Conservation (phyloP, 768 basidiomycete species). For the Lactarius evosmus region DNA sequence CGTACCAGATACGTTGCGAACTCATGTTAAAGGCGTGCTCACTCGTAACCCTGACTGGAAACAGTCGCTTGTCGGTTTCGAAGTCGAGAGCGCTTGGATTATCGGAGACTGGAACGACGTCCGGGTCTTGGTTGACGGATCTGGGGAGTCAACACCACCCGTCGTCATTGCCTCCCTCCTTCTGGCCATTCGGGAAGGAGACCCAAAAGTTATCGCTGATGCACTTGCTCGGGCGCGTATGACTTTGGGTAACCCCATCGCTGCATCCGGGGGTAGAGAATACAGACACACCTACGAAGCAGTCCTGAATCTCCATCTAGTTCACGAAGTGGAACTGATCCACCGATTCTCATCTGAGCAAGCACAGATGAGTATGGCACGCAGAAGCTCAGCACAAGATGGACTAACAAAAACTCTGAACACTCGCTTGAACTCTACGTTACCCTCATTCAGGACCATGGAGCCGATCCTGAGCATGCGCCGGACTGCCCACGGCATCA, state of each 20-base stretch:
- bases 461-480: conserved; percentile 91
- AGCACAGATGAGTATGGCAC: conserved; percentile 32
- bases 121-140: conserved; percentile 50
- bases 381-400: conserved; percentile 39
- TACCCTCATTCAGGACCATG: conserved; percentile 84
- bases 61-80: conserved; percentile 69
- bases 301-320: conserved; percentile 76
- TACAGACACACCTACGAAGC: conserved; percentile 89
- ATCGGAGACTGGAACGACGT: conserved; percentile 91
- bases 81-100: conserved; percentile 94
- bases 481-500: conserved; percentile 65
- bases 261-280: conserved; percentile 72
- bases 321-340: conserved; percentile 81
- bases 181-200: conserved; percentile 66
- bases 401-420: conserved; percentile 51
- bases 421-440: conserved; percentile 66
- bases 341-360: conserved; percentile 45
- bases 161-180: conserved; percentile 76
- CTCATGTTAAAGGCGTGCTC: conserved; percentile 89
- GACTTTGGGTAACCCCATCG: conserved; percentile 75
- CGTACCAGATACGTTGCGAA: conserved; percentile 81
- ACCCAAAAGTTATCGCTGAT: conserved; percentile 44
- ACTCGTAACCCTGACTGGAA: conserved; percentile 86
- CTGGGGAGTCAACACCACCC: conserved; percentile 53
- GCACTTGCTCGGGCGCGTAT: conserved; percentile 63